Evolutionary conservation across 2,329 filamentous ascomycete genomes (phyloP).

Genomic region (Drechmeria coniospora): DNA sequence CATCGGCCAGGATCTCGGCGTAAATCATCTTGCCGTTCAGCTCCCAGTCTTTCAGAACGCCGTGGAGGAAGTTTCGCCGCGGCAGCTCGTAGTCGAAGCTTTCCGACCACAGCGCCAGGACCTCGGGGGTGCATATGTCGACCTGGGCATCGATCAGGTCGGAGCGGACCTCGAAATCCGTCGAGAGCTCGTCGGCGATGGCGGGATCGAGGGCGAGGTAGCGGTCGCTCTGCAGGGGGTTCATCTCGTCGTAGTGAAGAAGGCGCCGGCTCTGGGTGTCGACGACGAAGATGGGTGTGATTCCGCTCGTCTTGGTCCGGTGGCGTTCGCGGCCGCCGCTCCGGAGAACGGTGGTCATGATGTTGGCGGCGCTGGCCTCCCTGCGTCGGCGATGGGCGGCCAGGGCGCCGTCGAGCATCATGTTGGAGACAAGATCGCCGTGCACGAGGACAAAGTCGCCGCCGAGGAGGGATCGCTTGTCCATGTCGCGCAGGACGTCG

Average conservation of each 20-base stretch:
- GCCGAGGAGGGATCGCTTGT: constrained; percentile 68
- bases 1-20: constrained; percentile 65
- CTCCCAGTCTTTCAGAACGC: constrained; percentile 91
- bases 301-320: constrained; percentile 59
- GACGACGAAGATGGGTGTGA: constrained; percentile 72
- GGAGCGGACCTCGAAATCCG: constrained; percentile 66
- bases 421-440: constrained; percentile 81
- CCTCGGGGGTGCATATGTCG: constrained; percentile 94
- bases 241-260: constrained; percentile 87
- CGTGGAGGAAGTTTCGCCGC: constrained; percentile 75
- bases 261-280: constrained; percentile 68
- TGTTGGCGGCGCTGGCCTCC: constrained; percentile 76
- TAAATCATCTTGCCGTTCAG: constrained; percentile 96
- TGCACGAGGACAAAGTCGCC: constrained; percentile 89
- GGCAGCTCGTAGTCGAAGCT: constrained; percentile 94
- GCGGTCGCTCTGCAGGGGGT: constrained; percentile 48
- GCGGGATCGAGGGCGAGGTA: constrained; percentile 63
- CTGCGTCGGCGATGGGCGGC: constrained; percentile 67
- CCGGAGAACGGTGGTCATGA: constrained; percentile 90
- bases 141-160: constrained; percentile 90
- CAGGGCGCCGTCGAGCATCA: constrained; percentile 67
- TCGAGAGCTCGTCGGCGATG: constrained; percentile 52
- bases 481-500: constrained; percentile 87
- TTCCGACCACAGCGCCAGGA: constrained; percentile 88
- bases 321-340: constrained; percentile 57